Conservation (phyloP, 208 protist genomes). For the Crithidia bombi region DNA sequence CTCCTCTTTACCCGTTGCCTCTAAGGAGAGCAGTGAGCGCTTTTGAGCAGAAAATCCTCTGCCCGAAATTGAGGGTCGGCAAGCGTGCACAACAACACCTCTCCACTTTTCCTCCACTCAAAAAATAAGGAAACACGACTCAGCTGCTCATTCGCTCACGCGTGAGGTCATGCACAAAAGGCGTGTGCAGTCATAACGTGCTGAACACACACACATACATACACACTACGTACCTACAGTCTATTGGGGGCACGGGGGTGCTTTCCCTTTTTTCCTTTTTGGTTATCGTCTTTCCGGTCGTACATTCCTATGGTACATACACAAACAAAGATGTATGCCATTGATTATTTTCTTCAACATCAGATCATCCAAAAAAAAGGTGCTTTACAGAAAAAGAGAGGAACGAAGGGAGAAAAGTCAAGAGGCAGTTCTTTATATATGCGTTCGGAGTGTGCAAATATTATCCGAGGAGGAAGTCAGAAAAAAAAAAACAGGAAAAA, state of each 20-base stretch:
- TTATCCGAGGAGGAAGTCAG: not conserved
- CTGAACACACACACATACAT: too few species aligned
- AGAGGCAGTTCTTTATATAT: constrained; percentile 6
- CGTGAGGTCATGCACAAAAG: not conserved
- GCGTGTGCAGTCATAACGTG: too few species aligned
- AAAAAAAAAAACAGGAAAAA: constrained; percentile 17
- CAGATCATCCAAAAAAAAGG: not conserved
- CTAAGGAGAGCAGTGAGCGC: too few species aligned
- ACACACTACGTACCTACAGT: too few species aligned
- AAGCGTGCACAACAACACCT: too few species aligned
- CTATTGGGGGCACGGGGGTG: constrained; percentile 11
- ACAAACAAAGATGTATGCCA: not conserved
- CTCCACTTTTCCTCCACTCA: too few species aligned
- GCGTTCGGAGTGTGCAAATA: not conserved
- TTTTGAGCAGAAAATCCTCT: too few species aligned
- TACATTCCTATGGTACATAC: not conserved
- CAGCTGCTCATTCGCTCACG: too few species aligned
- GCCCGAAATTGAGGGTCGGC: too few species aligned
- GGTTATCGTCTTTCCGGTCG: not conserved
- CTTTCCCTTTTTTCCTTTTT: constrained; percentile 1
- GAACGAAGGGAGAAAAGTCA: not conserved
- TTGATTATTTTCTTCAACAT: not conserved
- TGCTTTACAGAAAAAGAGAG: not conserved
- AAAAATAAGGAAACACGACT: too few species aligned
- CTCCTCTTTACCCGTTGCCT: too few species aligned